Percentiles rank a stretch among this genome's conserved stretches.
Evolutionary conservation across 495 filamentous ascomycete genomes (phyloP).

Genomic region (Hypoxylon cercidicola): DNA sequence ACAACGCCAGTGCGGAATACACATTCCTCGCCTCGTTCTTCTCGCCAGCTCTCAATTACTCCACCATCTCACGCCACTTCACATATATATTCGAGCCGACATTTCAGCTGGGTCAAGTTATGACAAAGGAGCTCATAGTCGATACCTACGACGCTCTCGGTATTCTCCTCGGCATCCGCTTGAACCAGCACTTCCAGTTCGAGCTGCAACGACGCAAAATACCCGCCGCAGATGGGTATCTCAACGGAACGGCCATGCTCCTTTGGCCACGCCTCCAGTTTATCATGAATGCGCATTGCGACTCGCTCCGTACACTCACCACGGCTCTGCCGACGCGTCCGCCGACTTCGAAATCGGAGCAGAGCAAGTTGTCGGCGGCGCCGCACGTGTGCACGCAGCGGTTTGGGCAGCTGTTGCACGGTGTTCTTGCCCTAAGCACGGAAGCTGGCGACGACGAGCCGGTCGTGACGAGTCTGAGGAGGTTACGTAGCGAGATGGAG

Average conservation of each 20-base stretch:
- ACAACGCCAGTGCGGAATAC: slow-evolving; percentile 96
- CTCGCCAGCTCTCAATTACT: slow-evolving; percentile 66
- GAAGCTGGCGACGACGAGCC: slow-evolving; percentile 95
- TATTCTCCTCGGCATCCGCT: slow-evolving; percentile 85
- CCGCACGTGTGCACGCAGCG: slow-evolving; percentile 92
- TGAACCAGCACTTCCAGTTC: slow-evolving; percentile 93
- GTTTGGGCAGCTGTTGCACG: slow-evolving; percentile 89
- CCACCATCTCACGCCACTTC: slow-evolving; percentile 72
- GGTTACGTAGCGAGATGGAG: slow-evolving; percentile 82
- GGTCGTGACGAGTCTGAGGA: slow-evolving; percentile 77
- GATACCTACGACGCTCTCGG: slow-evolving; percentile 85
- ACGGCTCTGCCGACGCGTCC: slow-evolving; percentile 58
- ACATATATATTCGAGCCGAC: slow-evolving; percentile 84
- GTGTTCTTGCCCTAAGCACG: slow-evolving; percentile 80
- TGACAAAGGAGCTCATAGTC: slow-evolving; percentile 81
- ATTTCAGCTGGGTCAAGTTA: slow-evolving; percentile 77
- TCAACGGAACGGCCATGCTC: slow-evolving; percentile 94
- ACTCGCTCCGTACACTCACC: slow-evolving; percentile 75
- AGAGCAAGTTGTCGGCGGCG: slow-evolving; percentile 77
- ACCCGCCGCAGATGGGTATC: slow-evolving; percentile 87
- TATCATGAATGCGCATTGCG: slow-evolving; percentile 91
- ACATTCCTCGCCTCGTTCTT: slow-evolving; percentile 93
- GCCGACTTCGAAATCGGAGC: slow-evolving; percentile 66
- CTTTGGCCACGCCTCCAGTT: slow-evolving; percentile 96
- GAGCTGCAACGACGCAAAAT: slow-evolving; percentile 91